These are phyloP conservation scores for Parastagonospora nodorum DNA, from an alignment of 2,329 filamentous ascomycete genomes.

Conservation along the genomic window DNA sequence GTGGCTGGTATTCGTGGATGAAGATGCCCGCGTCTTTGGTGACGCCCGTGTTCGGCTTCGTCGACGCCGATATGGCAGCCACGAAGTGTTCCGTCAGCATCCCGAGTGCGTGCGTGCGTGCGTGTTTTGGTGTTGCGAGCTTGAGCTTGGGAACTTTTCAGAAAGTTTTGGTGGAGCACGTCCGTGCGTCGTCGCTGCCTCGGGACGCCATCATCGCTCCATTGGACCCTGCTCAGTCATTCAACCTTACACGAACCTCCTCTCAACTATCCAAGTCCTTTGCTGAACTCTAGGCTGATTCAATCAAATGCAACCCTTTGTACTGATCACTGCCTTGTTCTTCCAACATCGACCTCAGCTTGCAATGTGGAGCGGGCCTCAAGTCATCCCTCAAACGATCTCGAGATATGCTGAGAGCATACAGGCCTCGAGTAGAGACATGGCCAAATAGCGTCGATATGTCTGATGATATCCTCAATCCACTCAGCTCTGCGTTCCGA, in stretches of 20 bases:
- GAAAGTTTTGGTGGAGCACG: conserved; percentile 18
- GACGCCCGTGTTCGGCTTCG: conserved; percentile 52
- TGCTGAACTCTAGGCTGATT: no score
- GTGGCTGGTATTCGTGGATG: conserved; percentile 79
- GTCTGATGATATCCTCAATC: no score
- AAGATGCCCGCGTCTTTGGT: conserved; percentile 86
- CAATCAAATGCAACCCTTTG: no score
- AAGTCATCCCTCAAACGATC: no score
- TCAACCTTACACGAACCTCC: neutral
- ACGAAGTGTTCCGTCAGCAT: conserved; percentile 60
- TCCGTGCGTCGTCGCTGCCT: conserved; percentile 2
- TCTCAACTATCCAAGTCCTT: no score
- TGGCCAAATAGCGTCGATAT: no score
- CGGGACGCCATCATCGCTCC: neutral
- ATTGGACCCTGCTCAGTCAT: neutral
- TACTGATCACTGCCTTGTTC: no score
- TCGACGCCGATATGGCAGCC: conserved; percentile 52
- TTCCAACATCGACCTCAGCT: no score
- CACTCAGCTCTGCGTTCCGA: no score
- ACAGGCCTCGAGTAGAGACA: no score
- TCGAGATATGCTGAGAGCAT: no score
- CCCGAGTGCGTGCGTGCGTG: conserved; percentile 5
- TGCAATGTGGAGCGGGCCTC: no score
- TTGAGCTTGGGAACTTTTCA: neutral
- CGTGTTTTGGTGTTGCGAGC: conserved; percentile 2